A percentile compares a stretch with the other conserved stretches of the same genome.
Conservation (phyloP, 352 stramenopile genomes). For the Globisporangium lucens region DNA sequence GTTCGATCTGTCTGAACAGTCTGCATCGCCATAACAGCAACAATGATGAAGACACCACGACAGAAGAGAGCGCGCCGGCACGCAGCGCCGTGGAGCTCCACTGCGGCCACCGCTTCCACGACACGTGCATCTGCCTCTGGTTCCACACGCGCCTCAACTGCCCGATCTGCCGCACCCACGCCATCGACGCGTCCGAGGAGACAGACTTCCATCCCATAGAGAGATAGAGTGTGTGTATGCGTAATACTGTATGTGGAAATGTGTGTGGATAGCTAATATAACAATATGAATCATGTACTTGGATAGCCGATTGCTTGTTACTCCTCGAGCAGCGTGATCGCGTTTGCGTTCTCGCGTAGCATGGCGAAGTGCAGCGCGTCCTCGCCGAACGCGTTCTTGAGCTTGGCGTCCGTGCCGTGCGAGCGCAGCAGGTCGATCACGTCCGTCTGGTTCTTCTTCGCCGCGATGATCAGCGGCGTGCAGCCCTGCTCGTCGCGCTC, state of each 20-base stretch:
- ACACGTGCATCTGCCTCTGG: conserved; percentile 72
- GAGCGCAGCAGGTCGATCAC: conserved; percentile 50
- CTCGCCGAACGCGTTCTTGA: conserved; percentile 62
- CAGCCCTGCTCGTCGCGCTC: conserved; percentile 53
- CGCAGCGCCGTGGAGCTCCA: conserved; percentile 33
- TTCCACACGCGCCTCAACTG: conserved; percentile 62
- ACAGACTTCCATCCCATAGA: neutral
- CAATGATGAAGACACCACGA: neutral
- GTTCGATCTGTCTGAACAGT: conserved; percentile 55
- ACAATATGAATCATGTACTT: conserved; percentile 2
- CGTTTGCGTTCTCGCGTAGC: conserved; percentile 51
- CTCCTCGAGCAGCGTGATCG: conserved; percentile 36
- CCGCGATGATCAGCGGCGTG: conserved; percentile 65
- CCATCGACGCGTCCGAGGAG: conserved; percentile 1
- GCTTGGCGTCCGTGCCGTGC: conserved; percentile 42
- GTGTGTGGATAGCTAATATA: neutral
- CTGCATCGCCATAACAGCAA: conserved; percentile 13
- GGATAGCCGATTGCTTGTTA: neutral
- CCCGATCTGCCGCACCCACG: conserved; percentile 43
- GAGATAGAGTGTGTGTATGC: neutral
- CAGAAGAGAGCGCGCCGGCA: conserved; percentile 4
- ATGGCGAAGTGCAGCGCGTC: conserved; percentile 64
- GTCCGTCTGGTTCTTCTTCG: conserved; percentile 72
- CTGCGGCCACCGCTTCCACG: conserved; percentile 75
- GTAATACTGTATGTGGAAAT: neutral